These are phyloP conservation scores for Penicillium paxilli DNA, from an alignment of 495 filamentous ascomycete genomes.

Conservation along the genomic window DNA sequence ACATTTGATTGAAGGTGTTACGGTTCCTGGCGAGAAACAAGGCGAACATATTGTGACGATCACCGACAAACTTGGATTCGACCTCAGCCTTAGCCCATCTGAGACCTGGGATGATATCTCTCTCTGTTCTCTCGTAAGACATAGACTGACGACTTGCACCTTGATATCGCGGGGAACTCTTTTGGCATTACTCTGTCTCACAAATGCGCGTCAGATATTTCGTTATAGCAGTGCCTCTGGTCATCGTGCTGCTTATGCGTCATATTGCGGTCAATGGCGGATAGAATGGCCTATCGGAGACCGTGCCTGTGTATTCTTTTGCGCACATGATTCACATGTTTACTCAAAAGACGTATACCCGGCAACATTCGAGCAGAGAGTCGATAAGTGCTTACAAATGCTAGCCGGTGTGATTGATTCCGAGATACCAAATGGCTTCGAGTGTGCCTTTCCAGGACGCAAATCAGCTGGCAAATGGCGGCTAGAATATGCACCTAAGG, in stretches of 20 bases:
- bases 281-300: constrained; percentile 5
- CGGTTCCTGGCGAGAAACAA: not conserved
- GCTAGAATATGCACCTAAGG: constrained; percentile 7
- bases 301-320: constrained; percentile 2
- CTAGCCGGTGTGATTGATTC: constrained; percentile 7
- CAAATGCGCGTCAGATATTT: not conserved
- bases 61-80: not conserved
- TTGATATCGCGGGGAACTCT: not conserved
- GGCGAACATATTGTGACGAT: not conserved
- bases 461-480: constrained; percentile 1
- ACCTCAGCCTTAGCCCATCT: not conserved
- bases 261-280: constrained; percentile 1
- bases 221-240: constrained; percentile 3
- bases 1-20: not conserved
- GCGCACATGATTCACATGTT: not conserved
- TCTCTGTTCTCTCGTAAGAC: not conserved
- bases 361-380: not conserved
- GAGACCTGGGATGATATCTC: not conserved
- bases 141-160: not conserved
- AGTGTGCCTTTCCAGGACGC: constrained; percentile 5
- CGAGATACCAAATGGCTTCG: not conserved
- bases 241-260: constrained; percentile 2
- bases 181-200: constrained; percentile 2
- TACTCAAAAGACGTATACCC: constrained; percentile 1
- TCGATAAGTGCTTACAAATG: constrained; percentile 5